Percentiles rank a stretch among this genome's conserved stretches.
Evolutionary conservation across 2,329 filamentous ascomycete species (phyloP).

Genomic region (Pestalotiopsis sp.): DNA sequence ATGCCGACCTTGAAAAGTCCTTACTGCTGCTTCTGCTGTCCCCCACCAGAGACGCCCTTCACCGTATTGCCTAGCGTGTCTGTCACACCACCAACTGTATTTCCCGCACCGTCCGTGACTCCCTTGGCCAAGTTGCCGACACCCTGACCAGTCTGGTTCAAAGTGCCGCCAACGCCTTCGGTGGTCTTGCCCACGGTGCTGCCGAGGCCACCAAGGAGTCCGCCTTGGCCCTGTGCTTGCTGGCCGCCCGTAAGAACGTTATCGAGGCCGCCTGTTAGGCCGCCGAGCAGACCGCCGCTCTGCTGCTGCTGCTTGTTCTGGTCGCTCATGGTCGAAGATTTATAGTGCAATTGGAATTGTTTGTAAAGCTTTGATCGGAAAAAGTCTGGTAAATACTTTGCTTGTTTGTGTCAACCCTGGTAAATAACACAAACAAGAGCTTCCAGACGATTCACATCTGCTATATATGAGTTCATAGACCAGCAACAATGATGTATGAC

Average conservation of each 20-base stretch:
- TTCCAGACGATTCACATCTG: neutral
- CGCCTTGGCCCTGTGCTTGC: conserved; percentile 36
- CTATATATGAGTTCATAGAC: neutral
- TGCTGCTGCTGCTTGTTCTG: conserved; percentile 10
- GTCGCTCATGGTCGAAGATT: neutral
- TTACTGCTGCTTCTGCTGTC: neutral
- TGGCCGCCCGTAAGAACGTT: conserved; percentile 39
- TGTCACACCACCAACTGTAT: conserved; percentile 27
- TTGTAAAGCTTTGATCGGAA: neutral
- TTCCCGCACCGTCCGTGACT: conserved; percentile 33
- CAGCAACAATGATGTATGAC: neutral
- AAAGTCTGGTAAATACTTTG: neutral
- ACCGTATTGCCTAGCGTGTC: conserved; percentile 24
- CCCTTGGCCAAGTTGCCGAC: conserved; percentile 24
- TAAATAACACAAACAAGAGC: neutral
- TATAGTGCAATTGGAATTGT: neutral
- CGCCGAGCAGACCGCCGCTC: conserved; percentile 32
- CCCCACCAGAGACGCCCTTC: conserved; percentile 21
- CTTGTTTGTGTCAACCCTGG: neutral
- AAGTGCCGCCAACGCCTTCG: conserved; percentile 23
- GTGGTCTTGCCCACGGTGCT: conserved; percentile 33
- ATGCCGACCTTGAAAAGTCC: neutral
- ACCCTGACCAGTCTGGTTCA: conserved; percentile 24
- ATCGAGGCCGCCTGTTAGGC: conserved; percentile 33
- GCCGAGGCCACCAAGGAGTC: conserved; percentile 33